Conservation (phyloP, 169 alveolate genomes). For the Eimeria zaria region DNA sequence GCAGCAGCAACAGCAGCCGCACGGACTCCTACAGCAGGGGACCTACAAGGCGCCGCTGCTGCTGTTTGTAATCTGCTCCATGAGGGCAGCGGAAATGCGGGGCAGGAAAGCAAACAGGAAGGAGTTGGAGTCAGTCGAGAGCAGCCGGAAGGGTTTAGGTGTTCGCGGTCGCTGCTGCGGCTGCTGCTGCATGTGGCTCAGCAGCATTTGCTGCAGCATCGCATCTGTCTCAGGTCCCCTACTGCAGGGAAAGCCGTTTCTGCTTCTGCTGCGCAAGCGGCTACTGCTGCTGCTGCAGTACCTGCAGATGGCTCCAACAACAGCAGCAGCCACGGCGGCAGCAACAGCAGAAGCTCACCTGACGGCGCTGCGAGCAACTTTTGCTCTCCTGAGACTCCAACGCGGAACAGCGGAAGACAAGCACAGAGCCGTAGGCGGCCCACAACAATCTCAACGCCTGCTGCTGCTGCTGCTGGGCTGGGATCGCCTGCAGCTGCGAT, state of each 20-base stretch:
- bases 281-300: neutral
- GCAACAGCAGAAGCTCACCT: neutral
- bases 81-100: neutral
- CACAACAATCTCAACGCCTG: neutral
- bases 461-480: neutral
- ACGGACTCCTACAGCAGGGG: neutral
- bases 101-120: neutral
- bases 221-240: constrained; percentile 66
- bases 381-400: neutral
- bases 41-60: neutral
- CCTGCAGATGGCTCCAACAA: constrained; percentile 8
- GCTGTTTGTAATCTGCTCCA: neutral
- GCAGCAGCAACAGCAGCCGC: neutral
- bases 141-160: constrained; percentile 58
- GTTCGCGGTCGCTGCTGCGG: constrained; percentile 69
- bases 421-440: neutral
- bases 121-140: neutral
- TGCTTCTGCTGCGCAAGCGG: constrained; percentile 44
- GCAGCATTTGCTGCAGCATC: constrained; percentile 75
- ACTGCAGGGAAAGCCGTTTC: constrained; percentile 55
- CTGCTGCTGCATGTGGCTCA: constrained; percentile 72
- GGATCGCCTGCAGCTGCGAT: neutral
- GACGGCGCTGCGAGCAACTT: neutral
- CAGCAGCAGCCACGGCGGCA: constrained; percentile 45
- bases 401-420: neutral